phyloP scores from a whole-genome alignment of 768 basidiomycete genomes.

The Mycena venus region DNA sequence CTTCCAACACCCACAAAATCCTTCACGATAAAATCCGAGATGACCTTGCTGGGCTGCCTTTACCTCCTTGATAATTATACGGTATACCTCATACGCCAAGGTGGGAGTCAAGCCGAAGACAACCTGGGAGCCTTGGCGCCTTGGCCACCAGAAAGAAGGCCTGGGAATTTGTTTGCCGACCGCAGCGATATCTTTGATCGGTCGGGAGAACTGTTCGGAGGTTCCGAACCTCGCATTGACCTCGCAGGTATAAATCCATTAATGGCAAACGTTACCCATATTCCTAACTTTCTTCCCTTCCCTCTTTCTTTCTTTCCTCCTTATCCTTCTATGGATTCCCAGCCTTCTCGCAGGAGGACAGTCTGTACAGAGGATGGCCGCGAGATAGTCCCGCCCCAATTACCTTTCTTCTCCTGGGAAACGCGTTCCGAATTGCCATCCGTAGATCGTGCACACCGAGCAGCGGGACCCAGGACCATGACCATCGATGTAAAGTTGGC shows the following conservation, averaged over 20 bases:
- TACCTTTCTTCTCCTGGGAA: slow-evolving; percentile 6
- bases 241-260: not conserved
- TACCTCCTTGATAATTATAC: too few species aligned
- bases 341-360: slow-evolving; percentile 7
- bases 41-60: too few species aligned
- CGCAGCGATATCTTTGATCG: too few species aligned
- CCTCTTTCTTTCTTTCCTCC: not conserved
- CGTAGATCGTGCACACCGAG: not conserved
- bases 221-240: not conserved
- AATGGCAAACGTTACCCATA: not conserved
- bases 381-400: slow-evolving; percentile 17
- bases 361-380: slow-evolving; percentile 11
- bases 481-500: slow-evolving; percentile 28
- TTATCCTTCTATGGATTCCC: not conserved
- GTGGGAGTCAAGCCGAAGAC: too few species aligned
- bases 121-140: too few species aligned
- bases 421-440: not conserved
- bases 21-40: too few species aligned
- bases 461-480: slow-evolving; percentile 4
- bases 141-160: too few species aligned
- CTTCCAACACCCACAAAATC: too few species aligned
- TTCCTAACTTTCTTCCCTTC: not conserved
- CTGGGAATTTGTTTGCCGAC: too few species aligned
- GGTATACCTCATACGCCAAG: too few species aligned
- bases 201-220: too few species aligned